Conservation (phyloP, 2,329 filamentous ascomycete species). For the Tolypocladium paradoxum region DNA sequence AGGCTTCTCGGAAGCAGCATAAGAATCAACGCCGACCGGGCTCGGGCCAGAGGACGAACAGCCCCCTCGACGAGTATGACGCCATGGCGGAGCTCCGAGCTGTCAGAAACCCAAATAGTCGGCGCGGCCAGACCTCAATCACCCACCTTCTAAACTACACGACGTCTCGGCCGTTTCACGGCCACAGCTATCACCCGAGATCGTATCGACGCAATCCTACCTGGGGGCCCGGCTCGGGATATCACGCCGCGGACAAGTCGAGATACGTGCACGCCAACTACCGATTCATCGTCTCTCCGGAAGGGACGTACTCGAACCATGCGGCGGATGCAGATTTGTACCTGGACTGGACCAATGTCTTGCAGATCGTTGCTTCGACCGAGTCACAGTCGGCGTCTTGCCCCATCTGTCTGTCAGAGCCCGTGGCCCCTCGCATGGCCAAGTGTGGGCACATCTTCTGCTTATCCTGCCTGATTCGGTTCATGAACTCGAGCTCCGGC, state of each 20-base stretch:
- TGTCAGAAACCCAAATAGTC: slow-evolving; percentile 47
- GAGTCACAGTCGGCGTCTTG: slow-evolving; percentile 83
- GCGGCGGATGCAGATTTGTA: slow-evolving; percentile 79
- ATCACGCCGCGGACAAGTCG: slow-evolving; percentile 85
- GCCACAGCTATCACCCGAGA: slow-evolving; percentile 40
- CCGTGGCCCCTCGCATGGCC: slow-evolving; percentile 91
- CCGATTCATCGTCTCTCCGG: slow-evolving; percentile 84
- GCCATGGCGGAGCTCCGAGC: slow-evolving; percentile 68
- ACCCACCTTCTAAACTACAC: slow-evolving; percentile 93
- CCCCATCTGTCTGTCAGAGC: slow-evolving; percentile 87
- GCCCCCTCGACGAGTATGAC: slow-evolving; percentile 63
- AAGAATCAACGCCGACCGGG: slow-evolving; percentile 67
- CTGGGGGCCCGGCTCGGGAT: slow-evolving; percentile 79
- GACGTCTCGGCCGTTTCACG: slow-evolving; percentile 59
- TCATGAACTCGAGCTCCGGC: slow-evolving; percentile 75
- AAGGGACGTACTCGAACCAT: slow-evolving; percentile 68
- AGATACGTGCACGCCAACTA: slow-evolving; percentile 93
- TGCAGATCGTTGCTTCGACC: slow-evolving; percentile 84
- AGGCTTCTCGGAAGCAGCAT: slow-evolving; percentile 71
- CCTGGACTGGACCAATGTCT: slow-evolving; percentile 79
- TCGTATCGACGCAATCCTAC: slow-evolving; percentile 61
- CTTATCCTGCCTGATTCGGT: slow-evolving; percentile 82
- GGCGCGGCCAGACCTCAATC: slow-evolving; percentile 91
- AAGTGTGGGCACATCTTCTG: slow-evolving; percentile 97
- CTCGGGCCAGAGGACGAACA: slow-evolving; percentile 21